These are phyloP conservation scores for Eucalyptus tenuipes DNA, from an alignment of 345 rosid genomes.

Conservation along the genomic window DNA sequence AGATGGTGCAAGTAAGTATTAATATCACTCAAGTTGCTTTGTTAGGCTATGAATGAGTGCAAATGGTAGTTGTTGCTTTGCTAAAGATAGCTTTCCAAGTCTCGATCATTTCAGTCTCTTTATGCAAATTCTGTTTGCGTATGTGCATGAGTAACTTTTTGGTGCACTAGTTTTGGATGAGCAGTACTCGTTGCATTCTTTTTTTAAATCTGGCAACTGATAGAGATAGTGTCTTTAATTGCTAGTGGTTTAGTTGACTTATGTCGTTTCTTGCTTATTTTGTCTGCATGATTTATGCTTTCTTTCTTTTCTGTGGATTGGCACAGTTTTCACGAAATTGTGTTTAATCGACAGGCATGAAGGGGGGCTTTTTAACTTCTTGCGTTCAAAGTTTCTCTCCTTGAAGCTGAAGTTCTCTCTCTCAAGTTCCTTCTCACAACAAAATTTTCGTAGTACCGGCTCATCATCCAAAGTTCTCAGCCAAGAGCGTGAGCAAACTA, in stretches of 20 bases:
- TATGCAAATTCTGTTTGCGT: neutral
- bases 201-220: neutral
- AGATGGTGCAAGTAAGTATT: constrained; percentile 95
- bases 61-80: neutral
- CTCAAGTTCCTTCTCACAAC: neutral
- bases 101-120: neutral
- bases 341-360: constrained; percentile 43
- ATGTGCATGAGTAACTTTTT: neutral
- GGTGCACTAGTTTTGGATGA: neutral
- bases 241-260: neutral
- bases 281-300: neutral
- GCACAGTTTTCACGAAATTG: neutral
- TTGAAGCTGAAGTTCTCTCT: constrained; percentile 14
- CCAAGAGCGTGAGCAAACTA: constrained; percentile 44
- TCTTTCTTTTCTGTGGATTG: neutral
- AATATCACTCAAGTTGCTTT: neutral
- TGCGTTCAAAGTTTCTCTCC: constrained; percentile 30
- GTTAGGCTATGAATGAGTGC: neutral
- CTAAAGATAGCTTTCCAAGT: neutral
- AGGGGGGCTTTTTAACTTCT: constrained; percentile 66
- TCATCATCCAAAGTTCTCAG: constrained; percentile 29
- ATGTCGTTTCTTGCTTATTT: neutral
- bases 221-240: neutral
- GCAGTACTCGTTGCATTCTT: neutral
- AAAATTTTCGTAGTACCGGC: neutral